phyloP scores from a whole-genome alignment of 1,284 basidiomycete species.

The Pseudozyma tsukubaensis region DNA sequence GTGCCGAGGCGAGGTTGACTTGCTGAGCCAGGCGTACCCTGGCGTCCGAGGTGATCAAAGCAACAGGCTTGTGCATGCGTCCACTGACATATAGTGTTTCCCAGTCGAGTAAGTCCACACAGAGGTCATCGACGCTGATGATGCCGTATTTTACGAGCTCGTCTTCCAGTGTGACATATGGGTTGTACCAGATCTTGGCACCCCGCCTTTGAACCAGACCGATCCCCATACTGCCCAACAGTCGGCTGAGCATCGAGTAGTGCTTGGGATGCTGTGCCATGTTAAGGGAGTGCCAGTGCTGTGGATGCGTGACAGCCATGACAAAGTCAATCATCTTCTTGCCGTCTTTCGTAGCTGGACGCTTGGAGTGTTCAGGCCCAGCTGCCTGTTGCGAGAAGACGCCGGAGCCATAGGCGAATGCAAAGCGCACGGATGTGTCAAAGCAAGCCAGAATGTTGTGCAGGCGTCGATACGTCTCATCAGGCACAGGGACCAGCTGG shows the following conservation, averaged over 20 bases:
- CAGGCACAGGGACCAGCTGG: constrained; percentile 54
- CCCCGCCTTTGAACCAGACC: constrained; percentile 80
- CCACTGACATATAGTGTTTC: constrained; percentile 91
- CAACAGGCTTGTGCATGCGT: constrained; percentile 90
- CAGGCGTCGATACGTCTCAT: constrained; percentile 33
- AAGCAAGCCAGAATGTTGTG: constrained; percentile 71
- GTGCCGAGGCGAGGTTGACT: constrained; percentile 89
- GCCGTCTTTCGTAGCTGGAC: constrained; percentile 68
- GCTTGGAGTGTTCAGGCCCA: constrained; percentile 56
- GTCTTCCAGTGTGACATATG: constrained; percentile 59
- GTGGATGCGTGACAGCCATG: constrained; percentile 89
- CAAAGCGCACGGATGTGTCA: constrained; percentile 84
- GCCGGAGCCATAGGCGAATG: constrained; percentile 93
- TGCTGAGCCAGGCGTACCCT: constrained; percentile 90
- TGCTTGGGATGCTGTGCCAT: constrained; percentile 88
- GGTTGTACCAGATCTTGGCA: constrained; percentile 83
- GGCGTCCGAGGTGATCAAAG: constrained; percentile 74
- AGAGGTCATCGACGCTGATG: constrained; percentile 88
- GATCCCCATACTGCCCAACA: constrained; percentile 82
- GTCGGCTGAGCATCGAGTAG: constrained; percentile 86
- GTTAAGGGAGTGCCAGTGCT: constrained; percentile 94
- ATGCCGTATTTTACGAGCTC: constrained; percentile 98
- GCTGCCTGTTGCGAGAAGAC: constrained; percentile 88
- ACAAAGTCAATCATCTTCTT: constrained; percentile 88
- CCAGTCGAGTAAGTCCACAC: constrained; percentile 91